phyloP scores from a whole-genome alignment of 768 basidiomycete species.

The Albatrellus ellisii region DNA sequence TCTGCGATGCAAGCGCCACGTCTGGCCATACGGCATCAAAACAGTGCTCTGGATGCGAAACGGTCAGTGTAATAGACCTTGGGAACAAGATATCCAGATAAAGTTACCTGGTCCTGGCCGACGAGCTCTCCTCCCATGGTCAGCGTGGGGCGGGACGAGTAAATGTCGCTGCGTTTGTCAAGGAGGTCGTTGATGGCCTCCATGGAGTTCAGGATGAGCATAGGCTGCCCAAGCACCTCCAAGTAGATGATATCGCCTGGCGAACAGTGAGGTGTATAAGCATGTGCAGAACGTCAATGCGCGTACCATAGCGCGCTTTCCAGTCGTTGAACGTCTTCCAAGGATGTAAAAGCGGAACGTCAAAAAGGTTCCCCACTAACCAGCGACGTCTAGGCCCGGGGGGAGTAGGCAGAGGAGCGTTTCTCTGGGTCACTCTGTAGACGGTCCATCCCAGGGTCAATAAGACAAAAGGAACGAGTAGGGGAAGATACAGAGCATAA shows the following conservation, averaged over 20 bases:
- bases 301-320: constrained; percentile 5
- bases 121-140: neutral
- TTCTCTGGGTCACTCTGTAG: too few relatives aligned
- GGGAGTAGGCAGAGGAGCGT: constrained; percentile 1
- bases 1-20: neutral
- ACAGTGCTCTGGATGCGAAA: neutral
- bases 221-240: constrained; percentile 1
- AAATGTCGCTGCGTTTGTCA: constrained; percentile 2
- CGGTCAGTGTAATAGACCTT: neutral
- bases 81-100: neutral
- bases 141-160: constrained; percentile 3
- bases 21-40: neutral
- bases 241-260: constrained; percentile 7
- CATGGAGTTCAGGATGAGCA: neutral
- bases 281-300: neutral
- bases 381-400: constrained; percentile 1
- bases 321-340: constrained; percentile 1
- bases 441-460: too few relatives aligned
- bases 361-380: constrained; percentile 6
- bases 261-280: neutral
- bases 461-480: too few relatives aligned
- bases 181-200: constrained; percentile 3
- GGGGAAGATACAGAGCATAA: too few relatives aligned
- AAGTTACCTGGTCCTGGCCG: neutral
- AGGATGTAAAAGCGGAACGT: constrained; percentile 1